These are phyloP conservation scores for Claviceps spartinae DNA, from an alignment of 2,329 filamentous ascomycete genomes.

Conservation along the genomic window DNA sequence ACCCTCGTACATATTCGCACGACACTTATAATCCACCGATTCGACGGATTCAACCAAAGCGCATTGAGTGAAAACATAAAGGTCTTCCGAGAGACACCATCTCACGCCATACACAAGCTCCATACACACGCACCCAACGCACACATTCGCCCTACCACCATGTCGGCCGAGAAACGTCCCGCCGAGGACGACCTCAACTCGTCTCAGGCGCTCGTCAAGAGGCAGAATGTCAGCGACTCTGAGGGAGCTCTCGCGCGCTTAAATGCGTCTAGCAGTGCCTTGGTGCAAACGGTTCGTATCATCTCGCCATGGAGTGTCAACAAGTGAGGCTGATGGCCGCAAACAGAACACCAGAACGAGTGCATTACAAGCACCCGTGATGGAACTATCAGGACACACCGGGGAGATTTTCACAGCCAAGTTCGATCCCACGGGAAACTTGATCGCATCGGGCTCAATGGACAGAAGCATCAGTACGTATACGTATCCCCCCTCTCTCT, in stretches of 20 bases:
- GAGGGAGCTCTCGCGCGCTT: conserved; percentile 35
- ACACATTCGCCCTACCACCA: conserved; percentile 21
- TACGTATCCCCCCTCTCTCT: too few species aligned
- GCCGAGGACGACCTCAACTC: conserved; percentile 72
- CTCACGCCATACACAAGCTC: neutral
- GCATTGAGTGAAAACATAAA: neutral
- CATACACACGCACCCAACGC: neutral
- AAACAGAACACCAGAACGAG: conserved; percentile 64
- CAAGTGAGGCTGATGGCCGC: neutral
- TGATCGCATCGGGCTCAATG: conserved; percentile 92
- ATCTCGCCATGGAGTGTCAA: neutral
- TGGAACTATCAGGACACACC: conserved; percentile 74
- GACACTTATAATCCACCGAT: neutral
- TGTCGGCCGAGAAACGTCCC: conserved; percentile 86
- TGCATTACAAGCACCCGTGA: conserved; percentile 75
- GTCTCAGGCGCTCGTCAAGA: conserved; percentile 74
- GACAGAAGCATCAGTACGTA: conserved; percentile 72
- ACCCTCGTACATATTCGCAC: neutral
- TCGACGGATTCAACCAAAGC: neutral
- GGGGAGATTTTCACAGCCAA: conserved; percentile 84
- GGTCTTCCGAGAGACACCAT: neutral
- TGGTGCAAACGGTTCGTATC: conserved; percentile 37
- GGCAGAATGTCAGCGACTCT: conserved; percentile 54
- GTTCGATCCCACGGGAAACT: conserved; percentile 77
- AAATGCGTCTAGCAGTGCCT: conserved; percentile 34